Evolutionary conservation across 2,329 filamentous ascomycete species (phyloP), one percentile per base, ranked within the genome.

Genomic region (Hypomyces rosellus): DNA sequence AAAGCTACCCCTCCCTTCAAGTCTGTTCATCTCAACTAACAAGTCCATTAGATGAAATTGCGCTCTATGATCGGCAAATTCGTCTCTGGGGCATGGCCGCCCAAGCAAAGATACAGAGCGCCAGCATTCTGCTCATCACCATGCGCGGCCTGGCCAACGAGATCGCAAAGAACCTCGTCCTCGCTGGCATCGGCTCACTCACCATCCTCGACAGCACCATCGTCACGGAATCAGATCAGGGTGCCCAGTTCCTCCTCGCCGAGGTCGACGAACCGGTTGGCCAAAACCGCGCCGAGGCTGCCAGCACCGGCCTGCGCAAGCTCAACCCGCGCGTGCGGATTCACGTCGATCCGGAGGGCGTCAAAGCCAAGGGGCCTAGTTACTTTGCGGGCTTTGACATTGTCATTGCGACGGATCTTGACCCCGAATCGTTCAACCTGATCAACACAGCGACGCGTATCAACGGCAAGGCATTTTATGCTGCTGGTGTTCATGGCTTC

Each of bases 71-170:
- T 71, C 85, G 93, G 45, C 93, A 99, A 68, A 96, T 99, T 62
- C 86, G 93, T 48, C 83, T 99, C 30, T 99, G 93, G 93, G 93
- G 93, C 40, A 88, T 97, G 63, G 85, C 93, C 62, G 93, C 93
- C 6, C 93, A 99, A 68, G 87, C 95, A 66, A 89, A 87, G 65
- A 90, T 99, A 51, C 89, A 92, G 60, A 87, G 81, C 52, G 89
- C 93, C 52, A 90, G 90, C 63, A 86, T 99, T 59, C 84, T 97
- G 42, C 81, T 99, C 55, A 85, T 99, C 58, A 90, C 85, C 30
- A 83, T 96, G 67, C 88, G 87, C 63, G 90, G 88, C 1, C 80
- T 99, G 14, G 90, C 88, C 51, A 95, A 92, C 65, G 93, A 99
- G 71, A 86, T 97, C 49, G 91, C 93, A 55, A 99, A 99, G 75